These are phyloP conservation scores for Medicago lupulina DNA, from an alignment of 306 rosid genomes.

Conservation along the genomic window DNA sequence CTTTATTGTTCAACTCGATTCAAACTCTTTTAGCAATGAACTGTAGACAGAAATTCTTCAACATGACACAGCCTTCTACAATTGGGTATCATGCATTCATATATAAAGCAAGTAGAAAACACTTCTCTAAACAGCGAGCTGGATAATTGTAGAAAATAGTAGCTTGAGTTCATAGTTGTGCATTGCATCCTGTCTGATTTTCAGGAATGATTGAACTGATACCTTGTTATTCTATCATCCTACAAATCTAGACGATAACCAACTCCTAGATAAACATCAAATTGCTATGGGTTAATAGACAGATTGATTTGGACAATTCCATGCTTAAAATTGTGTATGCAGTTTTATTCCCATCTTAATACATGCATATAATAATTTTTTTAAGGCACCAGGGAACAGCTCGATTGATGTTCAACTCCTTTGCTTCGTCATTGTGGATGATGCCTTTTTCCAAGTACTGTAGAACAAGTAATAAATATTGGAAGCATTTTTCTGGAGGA, in stretches of 20 bases:
- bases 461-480: constrained; percentile 67
- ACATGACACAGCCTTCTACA: constrained; percentile 29
- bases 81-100: constrained; percentile 14
- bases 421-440: constrained; percentile 95
- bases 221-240: constrained; percentile 21
- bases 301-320: constrained; percentile 37
- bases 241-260: constrained; percentile 8
- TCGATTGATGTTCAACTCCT: constrained; percentile 88
- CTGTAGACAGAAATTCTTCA: constrained; percentile 26
- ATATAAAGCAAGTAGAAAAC: constrained; percentile 4
- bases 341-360: constrained; percentile 49
- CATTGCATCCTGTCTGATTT: constrained; percentile 35
- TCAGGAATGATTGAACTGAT: constrained; percentile 36
- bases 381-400: constrained; percentile 94
- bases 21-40: constrained; percentile 17
- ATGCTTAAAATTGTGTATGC: constrained; percentile 32
- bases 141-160: constrained; percentile 29
- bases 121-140: constrained; percentile 8
- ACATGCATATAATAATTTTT: constrained; percentile 46
- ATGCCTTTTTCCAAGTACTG: constrained; percentile 94
- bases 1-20: constrained; percentile 7
- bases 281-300: constrained; percentile 33
- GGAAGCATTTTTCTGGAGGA: constrained; percentile 68
- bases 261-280: constrained; percentile 17
- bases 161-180: constrained; percentile 31